A percentile compares a stretch with the other conserved stretches of the same genome.
Evolutionary conservation across 805 yeast genomes (phyloP).

Genomic region (Yamadazyma nakazawae): DNA sequence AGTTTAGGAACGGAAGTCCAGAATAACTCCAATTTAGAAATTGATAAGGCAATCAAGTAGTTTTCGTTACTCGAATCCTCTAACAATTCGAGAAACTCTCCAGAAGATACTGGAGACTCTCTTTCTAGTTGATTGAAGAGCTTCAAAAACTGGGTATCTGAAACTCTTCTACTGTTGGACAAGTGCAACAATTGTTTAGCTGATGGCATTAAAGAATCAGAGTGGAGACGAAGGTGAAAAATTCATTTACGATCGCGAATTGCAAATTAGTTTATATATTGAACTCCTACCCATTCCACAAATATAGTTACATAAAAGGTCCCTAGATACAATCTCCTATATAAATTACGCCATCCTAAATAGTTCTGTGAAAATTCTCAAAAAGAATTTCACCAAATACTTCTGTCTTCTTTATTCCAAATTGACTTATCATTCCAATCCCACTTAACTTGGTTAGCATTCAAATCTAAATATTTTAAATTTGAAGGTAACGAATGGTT

Average conservation of each 20-base stretch:
- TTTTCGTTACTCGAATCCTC: slow-evolving; percentile 17
- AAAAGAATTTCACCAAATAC: slow-evolving; percentile 8
- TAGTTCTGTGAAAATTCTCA: neutral
- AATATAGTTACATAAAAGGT: slow-evolving; percentile 5
- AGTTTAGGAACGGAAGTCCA: slow-evolving; percentile 11
- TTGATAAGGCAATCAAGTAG: slow-evolving; percentile 9
- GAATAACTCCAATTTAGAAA: slow-evolving; percentile 4
- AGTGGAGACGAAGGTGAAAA: neutral
- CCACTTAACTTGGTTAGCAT: slow-evolving; percentile 5
- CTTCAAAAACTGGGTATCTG: slow-evolving; percentile 23
- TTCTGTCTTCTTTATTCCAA: slow-evolving; percentile 13
- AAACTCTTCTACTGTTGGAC: slow-evolving; percentile 12
- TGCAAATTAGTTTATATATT: neutral
- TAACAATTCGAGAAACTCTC: slow-evolving; percentile 26
- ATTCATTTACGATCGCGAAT: neutral
- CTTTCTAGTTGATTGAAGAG: slow-evolving; percentile 28
- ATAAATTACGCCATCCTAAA: neutral
- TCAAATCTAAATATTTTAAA: slow-evolving; percentile 5
- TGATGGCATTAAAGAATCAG: neutral
- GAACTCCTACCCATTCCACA: slow-evolving; percentile 3
- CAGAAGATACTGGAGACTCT: slow-evolving; percentile 17
- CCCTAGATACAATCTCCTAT: neutral
- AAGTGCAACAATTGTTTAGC: slow-evolving; percentile 8
- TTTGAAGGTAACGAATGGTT: slow-evolving; percentile 10
- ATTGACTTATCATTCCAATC: slow-evolving; percentile 11